Base-by-base conservation (phyloP, 2,329 filamentous ascomycete genomes). In the Lachnellula cervina region DNA sequence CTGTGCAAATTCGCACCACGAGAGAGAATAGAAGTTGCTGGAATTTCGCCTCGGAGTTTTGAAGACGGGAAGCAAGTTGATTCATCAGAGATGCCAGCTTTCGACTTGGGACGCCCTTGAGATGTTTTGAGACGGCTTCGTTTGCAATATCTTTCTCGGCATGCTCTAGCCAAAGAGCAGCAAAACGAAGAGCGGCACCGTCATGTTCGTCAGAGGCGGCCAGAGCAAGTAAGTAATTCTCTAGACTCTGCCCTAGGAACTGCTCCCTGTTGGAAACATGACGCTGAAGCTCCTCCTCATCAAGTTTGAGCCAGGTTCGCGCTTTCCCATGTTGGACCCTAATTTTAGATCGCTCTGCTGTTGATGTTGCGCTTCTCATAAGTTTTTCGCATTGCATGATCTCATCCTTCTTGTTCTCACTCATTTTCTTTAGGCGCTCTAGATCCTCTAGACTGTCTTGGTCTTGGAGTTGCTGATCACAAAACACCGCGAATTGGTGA, bases 41-140 rank as follows among this genome's bases (percentile, higher is more conserved):
- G 67, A 99, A 99, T 0, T 76, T 69, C 16, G 79, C 80, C 1
- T 79, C 72, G 34, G 86, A 80, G 59, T 89, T 83, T 58, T 96
- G 84, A 5, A 99, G 76, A 7, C 94, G 86, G n/a, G 95, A 99
- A 5, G 92, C 93, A 34, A 99, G 80, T 70, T 99, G 94, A 67
- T 97, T 99, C 85, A 96, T 96, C 51, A 99, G 76, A 3, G 88
- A 76, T 1, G 91, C 93, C 69, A 99, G 96, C 68, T 99, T 99
- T 58, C 89, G 83, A 56, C 90, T 96, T 2, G 93, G 88, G 0
- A 97, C 93, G 51, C 82, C 78, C 4, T 76, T 73, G 16, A 99
- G 76, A 66, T 91, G 77, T 57, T 81, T 83, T 54, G 76, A 77
- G 19, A 96, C 91, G 2, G 89, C 86, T 47, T 81, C 80, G 65